Evolutionary conservation across 2,329 filamentous ascomycete species (phyloP), one percentile per base, ranked within the genome.

Genomic region (Botrytis fragariae): DNA sequence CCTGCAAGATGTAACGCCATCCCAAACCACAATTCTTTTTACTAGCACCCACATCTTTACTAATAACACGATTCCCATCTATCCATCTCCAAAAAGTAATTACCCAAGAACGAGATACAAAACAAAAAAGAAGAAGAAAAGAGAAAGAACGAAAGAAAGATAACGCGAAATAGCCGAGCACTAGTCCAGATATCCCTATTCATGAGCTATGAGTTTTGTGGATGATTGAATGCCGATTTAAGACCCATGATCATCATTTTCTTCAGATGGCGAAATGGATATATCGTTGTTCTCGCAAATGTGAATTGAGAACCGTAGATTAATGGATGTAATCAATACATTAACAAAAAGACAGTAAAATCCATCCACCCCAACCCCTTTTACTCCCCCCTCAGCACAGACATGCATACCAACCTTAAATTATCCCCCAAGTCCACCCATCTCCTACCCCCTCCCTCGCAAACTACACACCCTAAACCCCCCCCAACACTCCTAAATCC

Each of bases 291-390:
- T 3, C 14, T 1, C 25, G 25, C 6, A 7, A 16, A 29, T 16
- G 5, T 7, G 14, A 54, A 16, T 4, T n/a, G 3, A 8, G 6
- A 29, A 54, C 14, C 14, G 14, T 3, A 29, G 6, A 54, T 14
- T 14, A 51, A 51, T 8, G 14, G 3, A 29, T 16, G 3, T 16
- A 29, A n/a, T 8, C 1, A 54, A 54, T 6, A 14, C 1, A n/a
- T 3, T n/a, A 5, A n/a, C 25, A 16, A n/a, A 16, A 14, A 6
- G 12, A 2, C 2, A 2, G 25, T 54, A n/a, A n/a, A 0, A n/a
- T 7, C 48, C 12, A n/a, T n/a, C 9, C 12, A 14, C 48, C 5
- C 8, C 20, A 57, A 29, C n/a, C 51, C 51, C 51, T 29, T 57
- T 57, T 54, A 18, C 3, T 5, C 14, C n/a, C 51, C 51, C 14